These are phyloP conservation scores for Cymbopogon citratus DNA, from an alignment of 176 grass and related monocot species.

Conservation along the genomic window DNA sequence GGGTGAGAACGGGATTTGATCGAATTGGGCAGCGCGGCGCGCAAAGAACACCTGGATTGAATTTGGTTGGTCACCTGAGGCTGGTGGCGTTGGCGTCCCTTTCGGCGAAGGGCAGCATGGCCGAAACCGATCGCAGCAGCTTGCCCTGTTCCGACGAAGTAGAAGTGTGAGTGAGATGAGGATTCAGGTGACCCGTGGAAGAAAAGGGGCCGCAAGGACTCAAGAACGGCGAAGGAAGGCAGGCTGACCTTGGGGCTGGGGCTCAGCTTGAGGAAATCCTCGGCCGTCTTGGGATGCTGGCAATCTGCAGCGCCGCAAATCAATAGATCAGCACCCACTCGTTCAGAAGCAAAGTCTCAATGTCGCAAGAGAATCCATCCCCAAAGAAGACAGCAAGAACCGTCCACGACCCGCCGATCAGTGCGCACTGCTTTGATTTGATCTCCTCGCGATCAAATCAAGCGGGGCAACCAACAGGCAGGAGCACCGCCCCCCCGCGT, in stretches of 20 bases:
- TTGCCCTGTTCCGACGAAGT: slow-evolving; percentile 48
- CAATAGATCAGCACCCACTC: neutral
- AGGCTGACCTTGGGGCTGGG: slow-evolving; percentile 67
- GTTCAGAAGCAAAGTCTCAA: neutral
- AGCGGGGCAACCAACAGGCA: neutral
- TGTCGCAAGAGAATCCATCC: neutral
- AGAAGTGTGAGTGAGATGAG: slow-evolving; percentile 12
- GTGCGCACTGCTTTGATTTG: neutral
- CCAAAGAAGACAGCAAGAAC: slow-evolving; percentile 20
- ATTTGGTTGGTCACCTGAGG: slow-evolving; percentile 41
- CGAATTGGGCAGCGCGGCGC: neutral
- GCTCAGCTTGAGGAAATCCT: slow-evolving; percentile 61
- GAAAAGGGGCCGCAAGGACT: neutral
- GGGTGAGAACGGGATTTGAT: neutral
- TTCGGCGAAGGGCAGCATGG: slow-evolving; percentile 65
- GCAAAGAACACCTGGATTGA: neutral
- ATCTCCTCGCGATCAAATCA: neutral
- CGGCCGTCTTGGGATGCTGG: slow-evolving; percentile 62
- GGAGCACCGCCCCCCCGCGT: neutral
- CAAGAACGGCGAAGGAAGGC: neutral
- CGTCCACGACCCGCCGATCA: neutral
- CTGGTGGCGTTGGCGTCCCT: slow-evolving; percentile 36
- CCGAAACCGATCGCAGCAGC: slow-evolving; percentile 67
- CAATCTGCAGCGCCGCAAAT: slow-evolving; percentile 52
- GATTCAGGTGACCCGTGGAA: neutral